A percentile compares a stretch with the other conserved stretches of the same genome.
Conservation (phyloP, 176 grass and related monocot species). For the Aegilops bicornis region DNA sequence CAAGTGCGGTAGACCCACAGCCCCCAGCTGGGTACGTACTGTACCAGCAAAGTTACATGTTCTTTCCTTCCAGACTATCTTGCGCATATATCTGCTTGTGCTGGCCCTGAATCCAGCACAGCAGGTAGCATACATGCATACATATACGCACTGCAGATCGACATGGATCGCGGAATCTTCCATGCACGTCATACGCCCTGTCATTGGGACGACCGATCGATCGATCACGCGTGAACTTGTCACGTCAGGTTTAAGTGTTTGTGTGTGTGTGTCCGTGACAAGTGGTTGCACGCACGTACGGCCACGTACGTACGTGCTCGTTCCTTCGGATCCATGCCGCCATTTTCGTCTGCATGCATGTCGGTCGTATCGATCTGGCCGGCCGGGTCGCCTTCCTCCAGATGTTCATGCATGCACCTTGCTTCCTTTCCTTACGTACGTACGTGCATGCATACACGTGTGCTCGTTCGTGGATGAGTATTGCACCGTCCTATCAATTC, state of each 20-base stretch:
- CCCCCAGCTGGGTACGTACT: neutral
- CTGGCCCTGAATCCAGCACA: conserved; percentile 32
- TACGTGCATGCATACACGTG: neutral
- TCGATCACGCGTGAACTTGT: conserved; percentile 23
- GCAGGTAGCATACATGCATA: neutral
- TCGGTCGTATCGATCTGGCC: conserved; percentile 17
- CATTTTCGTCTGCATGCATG: conserved; percentile 19
- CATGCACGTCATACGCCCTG: neutral
- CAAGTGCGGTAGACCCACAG: conserved; percentile 33
- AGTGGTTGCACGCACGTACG: neutral
- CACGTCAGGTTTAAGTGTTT: neutral
- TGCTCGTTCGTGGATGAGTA: neutral
- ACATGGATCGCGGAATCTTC: conserved; percentile 34
- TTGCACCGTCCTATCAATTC: neutral
- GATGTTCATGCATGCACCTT: conserved; percentile 44
- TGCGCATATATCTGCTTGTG: neutral
- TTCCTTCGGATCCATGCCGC: conserved; percentile 1
- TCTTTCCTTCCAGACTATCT: neutral
- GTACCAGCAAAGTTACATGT: neutral
- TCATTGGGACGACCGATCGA: neutral
- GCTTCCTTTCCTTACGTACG: neutral
- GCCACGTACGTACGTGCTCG: neutral
- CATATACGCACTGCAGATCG: neutral
- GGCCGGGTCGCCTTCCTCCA: neutral
- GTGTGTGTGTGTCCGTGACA: neutral